Base-by-base conservation (phyloP, 2,329 filamentous ascomycete species). In the Xylaria sp. region DNA sequence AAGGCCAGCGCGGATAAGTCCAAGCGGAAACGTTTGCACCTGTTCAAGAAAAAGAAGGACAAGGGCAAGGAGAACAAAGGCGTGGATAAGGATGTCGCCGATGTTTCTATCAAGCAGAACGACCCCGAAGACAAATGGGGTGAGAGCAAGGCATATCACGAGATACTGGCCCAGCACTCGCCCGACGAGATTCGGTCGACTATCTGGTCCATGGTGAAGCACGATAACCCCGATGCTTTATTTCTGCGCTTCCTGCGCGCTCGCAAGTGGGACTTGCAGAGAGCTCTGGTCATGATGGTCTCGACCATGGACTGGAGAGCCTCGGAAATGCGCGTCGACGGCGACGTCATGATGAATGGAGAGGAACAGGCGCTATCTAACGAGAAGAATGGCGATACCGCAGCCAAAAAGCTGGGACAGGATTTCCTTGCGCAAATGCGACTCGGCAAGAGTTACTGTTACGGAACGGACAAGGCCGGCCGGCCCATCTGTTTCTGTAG, bases 211-310 rank as follows among this genome's bases (percentile, higher is more conserved):
- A 96, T 97, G 91, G 84, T 93, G 60, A 99, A 97, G 78, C 88
- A 94, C 69, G 94, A 99, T 71, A 86, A 97, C 71, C 94, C 94
- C 0, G 94, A 99, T 75, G 89, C 88, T 2, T 78, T 95, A 16
- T 77, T 93, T 13, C 77, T 96, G 59, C 86, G 92, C 48, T 96
- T 96, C 74, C 78, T 96, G 59, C 82, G 92, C 55, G 92, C 92
- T n/a, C 83, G 92, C 51, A 96, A 96, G 76, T 99, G 94, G 94
- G 91, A 99, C 71, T 86, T 96, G 16, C 88, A 96, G 55, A 92
- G 91, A 72, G 94, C 94, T 3, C 80, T 97, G 30, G 83, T 96
- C 66, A 99, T 99, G 94, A 78, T 97, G 73, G 83, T 99, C 49
- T 91, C 91, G 2, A 96, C 94, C 0, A 90, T 97, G 83, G 89